These are phyloP conservation scores for Acorus gramineus DNA, from an alignment of 106 monocot species.

Conservation along the genomic window DNA sequence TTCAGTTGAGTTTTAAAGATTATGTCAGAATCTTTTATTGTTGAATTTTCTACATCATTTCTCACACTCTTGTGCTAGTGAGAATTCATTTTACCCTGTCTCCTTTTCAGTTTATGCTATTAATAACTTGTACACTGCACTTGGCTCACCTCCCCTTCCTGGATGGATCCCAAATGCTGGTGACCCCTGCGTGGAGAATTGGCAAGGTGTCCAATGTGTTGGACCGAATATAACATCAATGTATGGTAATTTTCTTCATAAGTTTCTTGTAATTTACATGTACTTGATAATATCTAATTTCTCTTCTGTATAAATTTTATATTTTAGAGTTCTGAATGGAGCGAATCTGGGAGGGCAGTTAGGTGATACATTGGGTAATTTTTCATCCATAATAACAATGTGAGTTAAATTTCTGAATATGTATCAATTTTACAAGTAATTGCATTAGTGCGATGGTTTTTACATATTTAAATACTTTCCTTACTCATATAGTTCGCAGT, in stretches of 20 bases:
- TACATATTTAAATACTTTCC: too few species aligned
- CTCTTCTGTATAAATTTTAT: constrained; percentile 6
- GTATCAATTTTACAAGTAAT: too few species aligned
- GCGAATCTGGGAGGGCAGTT: constrained; percentile 88
- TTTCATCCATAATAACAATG: constrained; percentile 75
- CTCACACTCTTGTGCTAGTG: too few species aligned
- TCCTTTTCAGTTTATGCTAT: constrained; percentile 69
- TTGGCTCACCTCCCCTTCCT: constrained; percentile 80
- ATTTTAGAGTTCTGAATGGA: constrained; percentile 58
- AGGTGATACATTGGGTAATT: constrained; percentile 61
- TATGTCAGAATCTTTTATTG: too few species aligned
- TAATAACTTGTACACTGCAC: constrained; percentile 68
- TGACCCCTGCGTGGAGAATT: constrained; percentile 67
- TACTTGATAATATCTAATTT: neutral
- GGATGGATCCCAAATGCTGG: constrained; percentile 88
- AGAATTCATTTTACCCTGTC: constrained; percentile 7
- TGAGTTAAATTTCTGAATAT: constrained; percentile 16
- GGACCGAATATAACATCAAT: constrained; percentile 71
- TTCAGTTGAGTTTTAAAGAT: too few species aligned
- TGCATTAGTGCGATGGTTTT: too few species aligned
- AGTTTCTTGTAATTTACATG: neutral
- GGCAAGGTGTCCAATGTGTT: constrained; percentile 91
- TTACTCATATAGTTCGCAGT: too few species aligned
- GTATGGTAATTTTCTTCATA: constrained; percentile 36
- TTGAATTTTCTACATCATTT: too few species aligned